These are phyloP conservation scores for Tolypocladium cylindrosporum DNA, from an alignment of 2,329 filamentous ascomycete species.

Conservation along the genomic window DNA sequence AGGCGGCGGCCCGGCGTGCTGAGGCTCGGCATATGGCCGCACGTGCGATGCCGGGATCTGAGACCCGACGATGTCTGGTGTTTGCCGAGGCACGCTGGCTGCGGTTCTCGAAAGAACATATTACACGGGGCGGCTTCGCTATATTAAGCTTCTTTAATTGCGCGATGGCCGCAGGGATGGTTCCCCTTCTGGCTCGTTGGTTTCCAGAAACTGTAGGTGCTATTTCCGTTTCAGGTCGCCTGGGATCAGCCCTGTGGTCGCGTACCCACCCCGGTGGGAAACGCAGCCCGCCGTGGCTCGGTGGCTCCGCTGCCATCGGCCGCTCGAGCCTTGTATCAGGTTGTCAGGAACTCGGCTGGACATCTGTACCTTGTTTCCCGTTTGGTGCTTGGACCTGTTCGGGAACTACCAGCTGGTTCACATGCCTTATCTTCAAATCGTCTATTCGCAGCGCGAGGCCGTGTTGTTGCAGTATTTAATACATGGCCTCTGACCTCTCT, in stretches of 20 bases:
- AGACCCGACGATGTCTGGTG: background rate
- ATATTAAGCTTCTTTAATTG: background rate
- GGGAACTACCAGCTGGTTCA: background rate
- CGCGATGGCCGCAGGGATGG: background rate
- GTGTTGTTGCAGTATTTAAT: background rate
- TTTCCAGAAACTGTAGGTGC: background rate
- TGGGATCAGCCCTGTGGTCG: background rate
- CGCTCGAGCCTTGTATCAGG: background rate
- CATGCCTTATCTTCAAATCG: background rate
- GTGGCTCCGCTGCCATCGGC: background rate
- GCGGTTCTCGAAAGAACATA: no score
- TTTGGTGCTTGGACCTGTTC: background rate
- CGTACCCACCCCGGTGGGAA: background rate
- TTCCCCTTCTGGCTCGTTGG: background rate
- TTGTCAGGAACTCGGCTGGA: background rate
- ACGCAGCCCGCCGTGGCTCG: background rate
- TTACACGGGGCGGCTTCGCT: background rate
- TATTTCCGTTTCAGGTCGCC: background rate
- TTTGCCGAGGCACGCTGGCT: background rate
- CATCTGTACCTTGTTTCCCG: background rate
- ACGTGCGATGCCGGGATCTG: background rate
- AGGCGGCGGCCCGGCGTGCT: conserved; percentile 20
- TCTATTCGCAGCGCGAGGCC: no score
- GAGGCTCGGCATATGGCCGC: conserved; percentile 16
- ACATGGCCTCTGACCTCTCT: background rate